Evolutionary conservation across 176 grass and related monocot species (phyloP).

Genomic region (Elymus sibiricus): DNA sequence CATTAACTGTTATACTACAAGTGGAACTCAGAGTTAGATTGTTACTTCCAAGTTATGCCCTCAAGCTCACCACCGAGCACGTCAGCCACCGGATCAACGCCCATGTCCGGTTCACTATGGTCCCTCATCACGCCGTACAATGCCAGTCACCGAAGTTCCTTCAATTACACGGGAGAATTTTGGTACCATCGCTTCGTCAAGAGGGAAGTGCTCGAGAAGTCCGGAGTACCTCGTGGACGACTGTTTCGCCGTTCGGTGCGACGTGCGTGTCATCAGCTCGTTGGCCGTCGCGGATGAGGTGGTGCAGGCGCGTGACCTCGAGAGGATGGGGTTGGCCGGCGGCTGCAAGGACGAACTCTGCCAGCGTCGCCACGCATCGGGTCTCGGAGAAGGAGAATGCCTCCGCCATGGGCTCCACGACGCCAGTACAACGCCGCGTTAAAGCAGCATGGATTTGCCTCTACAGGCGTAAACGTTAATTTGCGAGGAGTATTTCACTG

Average conservation of each 20-base stretch:
- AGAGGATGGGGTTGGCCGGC: not conserved
- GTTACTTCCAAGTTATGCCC: not conserved
- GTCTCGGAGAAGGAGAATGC: not conserved
- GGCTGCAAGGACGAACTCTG: not conserved
- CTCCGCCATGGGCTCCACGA: not conserved
- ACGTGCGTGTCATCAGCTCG: not conserved
- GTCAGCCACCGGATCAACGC: not conserved
- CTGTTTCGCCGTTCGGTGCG: not conserved
- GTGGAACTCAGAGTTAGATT: too few species aligned
- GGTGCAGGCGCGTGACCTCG: not conserved
- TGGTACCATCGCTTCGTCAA: not conserved
- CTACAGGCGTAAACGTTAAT: too few species aligned
- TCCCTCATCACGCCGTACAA: not conserved
- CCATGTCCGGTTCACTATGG: not conserved
- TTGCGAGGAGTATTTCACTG: too few species aligned
- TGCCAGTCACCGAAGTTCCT: not conserved
- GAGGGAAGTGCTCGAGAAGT: not conserved
- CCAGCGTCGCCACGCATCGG: not conserved
- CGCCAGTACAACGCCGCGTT: not conserved
- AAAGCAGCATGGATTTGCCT: too few species aligned
- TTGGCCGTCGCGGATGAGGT: not conserved
- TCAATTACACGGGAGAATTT: not conserved
- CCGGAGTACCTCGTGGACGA: not conserved
- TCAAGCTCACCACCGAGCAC: not conserved
- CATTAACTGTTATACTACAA: too few species aligned